A percentile compares a stretch with the other conserved stretches of the same genome.
Conservation (phyloP, 2,329 filamentous ascomycete genomes). For the Hymenotorrendiella dingleyae region DNA sequence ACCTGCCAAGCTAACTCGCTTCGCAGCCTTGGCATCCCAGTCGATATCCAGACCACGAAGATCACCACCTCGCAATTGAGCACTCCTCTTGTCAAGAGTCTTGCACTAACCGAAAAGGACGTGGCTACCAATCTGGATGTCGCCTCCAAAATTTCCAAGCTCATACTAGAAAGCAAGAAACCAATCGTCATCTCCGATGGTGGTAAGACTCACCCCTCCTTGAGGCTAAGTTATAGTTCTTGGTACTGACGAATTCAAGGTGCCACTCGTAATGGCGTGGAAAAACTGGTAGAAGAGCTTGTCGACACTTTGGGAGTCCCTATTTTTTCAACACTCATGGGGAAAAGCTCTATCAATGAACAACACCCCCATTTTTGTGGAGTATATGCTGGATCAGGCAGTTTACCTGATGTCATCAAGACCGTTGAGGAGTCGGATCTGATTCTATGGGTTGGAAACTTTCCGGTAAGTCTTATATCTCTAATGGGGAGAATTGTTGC, state of each 20-base stretch:
- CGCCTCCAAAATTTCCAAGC: conserved; percentile 41
- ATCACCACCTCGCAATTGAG: conserved; percentile 13
- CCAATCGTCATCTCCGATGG: not conserved
- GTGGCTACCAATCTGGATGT: conserved; percentile 34
- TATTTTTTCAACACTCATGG: conserved; percentile 40
- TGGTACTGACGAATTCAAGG: too few species aligned
- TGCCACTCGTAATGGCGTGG: conserved; percentile 17
- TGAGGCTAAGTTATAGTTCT: too few species aligned
- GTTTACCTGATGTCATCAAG: conserved; percentile 1
- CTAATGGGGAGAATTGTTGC: not conserved
- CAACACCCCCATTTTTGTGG: conserved; percentile 41
- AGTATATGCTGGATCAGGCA: conserved; percentile 35
- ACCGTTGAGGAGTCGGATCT: conserved; percentile 8
- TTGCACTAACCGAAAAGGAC: conserved; percentile 20
- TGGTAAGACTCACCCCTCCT: not conserved
- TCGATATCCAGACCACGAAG: conserved; percentile 8
- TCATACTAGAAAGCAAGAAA: conserved; percentile 39
- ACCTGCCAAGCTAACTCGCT: not conserved
- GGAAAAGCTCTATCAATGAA: conserved; percentile 46
- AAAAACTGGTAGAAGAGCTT: conserved; percentile 29
- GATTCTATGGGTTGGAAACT: conserved; percentile 12
- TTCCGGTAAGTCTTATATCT: conserved; percentile 6
- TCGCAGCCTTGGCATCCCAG: conserved; percentile 4
- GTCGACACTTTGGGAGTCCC: conserved; percentile 38
- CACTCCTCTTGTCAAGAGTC: conserved; percentile 18